Evolutionary conservation across 768 basidiomycete genomes (phyloP), one percentile per base, ranked within the genome.

Genomic region (Naganishia onofrii): DNA sequence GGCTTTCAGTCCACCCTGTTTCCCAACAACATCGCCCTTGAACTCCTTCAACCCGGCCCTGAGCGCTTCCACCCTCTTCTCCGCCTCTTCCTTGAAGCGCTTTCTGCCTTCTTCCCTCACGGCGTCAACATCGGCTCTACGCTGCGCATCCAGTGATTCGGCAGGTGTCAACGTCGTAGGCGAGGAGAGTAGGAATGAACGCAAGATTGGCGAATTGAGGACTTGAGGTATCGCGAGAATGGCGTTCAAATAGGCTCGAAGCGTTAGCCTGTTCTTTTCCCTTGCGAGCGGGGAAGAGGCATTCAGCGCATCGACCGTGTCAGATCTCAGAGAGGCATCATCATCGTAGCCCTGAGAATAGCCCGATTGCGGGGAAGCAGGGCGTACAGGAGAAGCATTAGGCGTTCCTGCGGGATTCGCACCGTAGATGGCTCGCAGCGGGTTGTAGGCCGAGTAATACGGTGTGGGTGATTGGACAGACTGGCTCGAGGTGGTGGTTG

Each of bases 251-350:
- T 97, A 98, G 0, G 93, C 88, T 23, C 96, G 88, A 21, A 99
- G 86, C 0, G 96, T 98, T 4, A 99, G 84, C 17, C 96, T 85
- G 76, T 99, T 99, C 85, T 93, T 95, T 80, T 99, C 96, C 29
- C 96, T 85, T 0, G 92, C 84, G 26, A 95, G 84, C 38, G 87
- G 87, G 3, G 78, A 77, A 3, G 79, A 66, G 4, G 70, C 46
- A 17, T 48, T 58, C 19, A 31, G 72, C 42, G 53, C 64, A 23
- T 72, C 56, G 57, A 72, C 53, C 65, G 67, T 48, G 60, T 74
- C 48, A 67, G 68, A 8, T 19, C 63, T 19, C 15, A 34, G 4
- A 23, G 55, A 64, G 23, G 38, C 67, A 2, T 64, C 48, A 28
- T 42, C 60, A 15, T 42, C 38, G 42, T 56, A 44, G 26, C 42